Percentiles rank a stretch among this genome's conserved stretches.
These are phyloP conservation scores for Coprinopsis sp. DNA, from an alignment of 768 basidiomycete species.

Conservation along the genomic window DNA sequence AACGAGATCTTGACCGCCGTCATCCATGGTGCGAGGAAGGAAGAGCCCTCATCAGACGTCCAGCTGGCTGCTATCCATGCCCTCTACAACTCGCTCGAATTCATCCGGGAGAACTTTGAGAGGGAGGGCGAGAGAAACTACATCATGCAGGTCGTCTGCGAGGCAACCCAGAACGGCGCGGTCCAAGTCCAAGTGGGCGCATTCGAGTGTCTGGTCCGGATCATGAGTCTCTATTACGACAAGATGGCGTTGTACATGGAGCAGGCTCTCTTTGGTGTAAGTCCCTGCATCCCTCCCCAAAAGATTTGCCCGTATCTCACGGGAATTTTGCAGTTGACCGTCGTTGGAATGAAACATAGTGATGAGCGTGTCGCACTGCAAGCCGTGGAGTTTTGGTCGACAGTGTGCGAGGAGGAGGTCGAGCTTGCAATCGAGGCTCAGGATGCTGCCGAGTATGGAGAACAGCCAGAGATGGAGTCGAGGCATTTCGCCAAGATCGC, in stretches of 20 bases:
- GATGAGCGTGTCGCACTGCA: constrained; percentile 93
- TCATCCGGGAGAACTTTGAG: constrained; percentile 96
- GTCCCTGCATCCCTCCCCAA: constrained; percentile 30
- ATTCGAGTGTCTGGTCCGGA: constrained; percentile 91
- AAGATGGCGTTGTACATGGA: constrained; percentile 99
- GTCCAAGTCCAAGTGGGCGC: constrained; percentile 90
- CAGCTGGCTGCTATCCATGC: constrained; percentile 92
- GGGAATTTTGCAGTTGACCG: constrained; percentile 64
- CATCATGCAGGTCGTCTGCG: constrained; percentile 99
- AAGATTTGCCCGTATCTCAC: constrained; percentile 15
- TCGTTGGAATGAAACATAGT: constrained; percentile 92
- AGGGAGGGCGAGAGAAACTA: constrained; percentile 99
- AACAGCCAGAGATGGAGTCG: constrained; percentile 79
- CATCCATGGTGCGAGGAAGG: constrained; percentile 95
- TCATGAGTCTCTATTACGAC: constrained; percentile 98
- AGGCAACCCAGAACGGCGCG: constrained; percentile 84
- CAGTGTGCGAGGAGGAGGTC: constrained; percentile 96
- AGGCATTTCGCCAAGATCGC: constrained; percentile 93
- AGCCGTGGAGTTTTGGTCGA: constrained; percentile 99
- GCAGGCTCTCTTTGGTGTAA: constrained; percentile 92
- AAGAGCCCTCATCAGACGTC: constrained; percentile 87
- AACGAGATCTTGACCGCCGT: constrained; percentile 99
- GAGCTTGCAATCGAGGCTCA: constrained; percentile 88
- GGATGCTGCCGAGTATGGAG: constrained; percentile 90
- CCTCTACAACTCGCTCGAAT: constrained; percentile 92